Evolutionary conservation across 2,329 filamentous ascomycete species (phyloP).

Genomic region (Colletotrichum spaethianum): DNA sequence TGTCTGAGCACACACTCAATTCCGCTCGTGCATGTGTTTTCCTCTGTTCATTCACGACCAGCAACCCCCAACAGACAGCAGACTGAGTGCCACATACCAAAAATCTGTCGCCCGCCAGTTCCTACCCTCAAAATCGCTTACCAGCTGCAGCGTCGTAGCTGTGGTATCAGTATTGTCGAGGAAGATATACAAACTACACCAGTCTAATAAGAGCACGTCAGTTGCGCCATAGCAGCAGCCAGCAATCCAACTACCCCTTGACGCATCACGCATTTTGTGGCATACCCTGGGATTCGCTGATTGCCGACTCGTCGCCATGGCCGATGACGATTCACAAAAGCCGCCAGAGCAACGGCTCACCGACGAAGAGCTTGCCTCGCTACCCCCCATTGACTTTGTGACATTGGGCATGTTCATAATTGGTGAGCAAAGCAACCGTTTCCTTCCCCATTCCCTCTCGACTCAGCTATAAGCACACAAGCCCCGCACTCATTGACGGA

Average conservation of each 20-base stretch:
- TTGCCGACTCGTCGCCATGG: constrained; percentile 4
- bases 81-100: background rate
- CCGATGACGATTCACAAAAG: constrained; percentile 11
- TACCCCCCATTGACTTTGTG: constrained; percentile 71
- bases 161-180: background rate
- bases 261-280: background rate
- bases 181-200: background rate
- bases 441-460: background rate
- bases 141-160: background rate
- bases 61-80: background rate
- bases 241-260: background rate
- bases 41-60: background rate
- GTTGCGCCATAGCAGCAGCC: background rate
- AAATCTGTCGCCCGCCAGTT: background rate
- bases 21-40: background rate
- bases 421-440: constrained; percentile 60
- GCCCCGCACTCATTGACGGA: background rate
- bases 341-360: constrained; percentile 27
- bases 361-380: constrained; percentile 49
- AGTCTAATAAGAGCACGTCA: background rate
- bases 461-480: background rate
- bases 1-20: background rate
- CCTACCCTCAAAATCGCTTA: background rate
- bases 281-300: background rate
- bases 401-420: constrained; percentile 83